Evolutionary conservation across 106 monocot genomes (phyloP), one percentile per base, ranked within the genome.

Genomic region (Acanthochlamys bracteata): DNA sequence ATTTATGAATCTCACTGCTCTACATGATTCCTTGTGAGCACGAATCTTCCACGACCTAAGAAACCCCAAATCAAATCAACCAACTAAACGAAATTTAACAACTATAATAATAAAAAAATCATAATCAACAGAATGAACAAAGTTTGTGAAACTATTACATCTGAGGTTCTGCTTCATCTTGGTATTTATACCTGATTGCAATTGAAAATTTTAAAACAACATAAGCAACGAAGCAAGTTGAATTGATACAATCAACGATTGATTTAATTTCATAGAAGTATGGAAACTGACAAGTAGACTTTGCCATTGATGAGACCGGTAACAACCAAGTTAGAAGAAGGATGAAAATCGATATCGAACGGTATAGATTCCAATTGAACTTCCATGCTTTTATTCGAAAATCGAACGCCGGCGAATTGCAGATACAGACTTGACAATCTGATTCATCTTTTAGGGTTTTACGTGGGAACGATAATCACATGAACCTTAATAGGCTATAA

Each of bases 261-360:
- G 21, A 7, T 14, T 7, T 54, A 24, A 24, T 7, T 53, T 24
- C 12, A 42, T 41, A 42, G 26, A 26, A 7, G 16, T 25, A 25
- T 23, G 20, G 20, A 11, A 51, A 59, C 83, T 77, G 77, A 95
- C 90, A 96, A 47, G 60, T 85, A 76, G 47, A 96, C 82, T 21
- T 80, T 71, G 59, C 95, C 95, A 27, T 39, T 96, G 61, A 96
- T 88, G 41, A 96, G 95, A 11, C 78, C 87, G 1, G 80, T 33
- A 0, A 82, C 90, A 10, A 96, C 78, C 61, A 96, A 69, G 24
- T 74, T 66, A 41, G 57, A 49, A 42, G 78, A 80, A 41, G 95
- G 95, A 52, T 96, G 95, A 76, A 96, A 96, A 19, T 82, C 95
- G 42, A 96, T 73, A 60, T 88, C 95, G 64, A 96, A 96, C 16